Conservation (phyloP, 495 filamentous ascomycete species). For the Annulohypoxylon maeteangense region DNA sequence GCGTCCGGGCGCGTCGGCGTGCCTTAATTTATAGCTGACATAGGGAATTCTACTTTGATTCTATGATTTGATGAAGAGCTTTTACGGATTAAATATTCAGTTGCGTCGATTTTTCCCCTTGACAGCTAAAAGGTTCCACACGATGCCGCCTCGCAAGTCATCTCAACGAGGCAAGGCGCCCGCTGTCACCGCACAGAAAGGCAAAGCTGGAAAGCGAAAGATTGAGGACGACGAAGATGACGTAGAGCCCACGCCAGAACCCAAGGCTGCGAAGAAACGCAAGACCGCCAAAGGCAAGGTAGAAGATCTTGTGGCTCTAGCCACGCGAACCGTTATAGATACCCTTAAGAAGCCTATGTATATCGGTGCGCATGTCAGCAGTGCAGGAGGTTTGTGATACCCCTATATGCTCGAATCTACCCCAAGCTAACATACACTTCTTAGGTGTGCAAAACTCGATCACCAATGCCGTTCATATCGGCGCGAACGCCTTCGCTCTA, state of each 20-base stretch:
- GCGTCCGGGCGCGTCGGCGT: slow-evolving; percentile 31
- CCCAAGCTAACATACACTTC: slow-evolving; percentile 20
- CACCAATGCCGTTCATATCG: slow-evolving; percentile 80
- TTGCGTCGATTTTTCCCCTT: neutral
- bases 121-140: neutral
- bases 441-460: slow-evolving; percentile 89
- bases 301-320: slow-evolving; percentile 71
- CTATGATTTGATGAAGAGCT: slow-evolving; percentile 1
- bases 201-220: slow-evolving; percentile 40
- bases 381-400: slow-evolving; percentile 75
- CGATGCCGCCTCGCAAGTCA: slow-evolving; percentile 42
- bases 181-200: slow-evolving; percentile 15
- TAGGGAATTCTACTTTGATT: neutral
- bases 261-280: slow-evolving; percentile 55
- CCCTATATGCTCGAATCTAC: neutral
- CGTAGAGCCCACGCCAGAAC: slow-evolving; percentile 44
- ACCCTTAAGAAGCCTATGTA: slow-evolving; percentile 75
- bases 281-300: slow-evolving; percentile 57
- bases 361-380: slow-evolving; percentile 91
- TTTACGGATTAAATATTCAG: neutral
- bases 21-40: neutral
- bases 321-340: slow-evolving; percentile 68
- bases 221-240: slow-evolving; percentile 42
- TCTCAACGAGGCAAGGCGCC: slow-evolving; percentile 33
- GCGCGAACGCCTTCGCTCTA: slow-evolving; percentile 90